Conservation (phyloP, 257 asterid species). For the Solanum clarkiae region DNA sequence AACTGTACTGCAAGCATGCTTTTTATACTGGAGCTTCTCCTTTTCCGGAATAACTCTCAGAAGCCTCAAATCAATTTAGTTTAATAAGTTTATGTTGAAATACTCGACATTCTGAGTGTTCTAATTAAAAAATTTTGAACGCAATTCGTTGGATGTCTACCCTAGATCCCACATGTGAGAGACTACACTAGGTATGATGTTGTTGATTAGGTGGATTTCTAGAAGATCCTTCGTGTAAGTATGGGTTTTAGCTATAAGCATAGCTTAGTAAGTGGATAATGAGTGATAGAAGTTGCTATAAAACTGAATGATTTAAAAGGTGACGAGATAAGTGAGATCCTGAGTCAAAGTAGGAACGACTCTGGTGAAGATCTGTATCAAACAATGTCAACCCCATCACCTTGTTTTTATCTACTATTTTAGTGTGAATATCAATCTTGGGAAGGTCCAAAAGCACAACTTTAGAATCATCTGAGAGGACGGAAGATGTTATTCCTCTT, state of each 20-base stretch:
- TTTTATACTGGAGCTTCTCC: neutral
- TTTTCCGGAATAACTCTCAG: neutral
- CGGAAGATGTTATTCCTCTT: neutral
- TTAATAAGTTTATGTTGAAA: neutral
- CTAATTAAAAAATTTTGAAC: neutral
- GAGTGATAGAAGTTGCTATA: neutral
- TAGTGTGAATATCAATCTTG: neutral
- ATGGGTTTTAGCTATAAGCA: neutral
- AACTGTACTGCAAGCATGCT: neutral
- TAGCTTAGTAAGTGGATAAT: neutral
- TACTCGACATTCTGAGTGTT: neutral
- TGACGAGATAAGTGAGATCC: neutral
- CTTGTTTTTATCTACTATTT: neutral
- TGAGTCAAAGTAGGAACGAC: neutral
- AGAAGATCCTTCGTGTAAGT: neutral
- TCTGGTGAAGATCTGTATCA: neutral
- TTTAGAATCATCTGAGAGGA: neutral
- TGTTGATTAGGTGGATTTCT: neutral
- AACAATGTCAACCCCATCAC: neutral
- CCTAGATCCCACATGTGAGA: neutral
- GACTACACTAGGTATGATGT: neutral
- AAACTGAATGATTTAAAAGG: neutral
- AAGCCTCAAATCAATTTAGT: neutral
- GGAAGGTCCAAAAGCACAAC: neutral
- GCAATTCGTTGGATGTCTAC: neutral